Conservation (phyloP, 345 rosid genomes). For the Iberis pinnata region DNA sequence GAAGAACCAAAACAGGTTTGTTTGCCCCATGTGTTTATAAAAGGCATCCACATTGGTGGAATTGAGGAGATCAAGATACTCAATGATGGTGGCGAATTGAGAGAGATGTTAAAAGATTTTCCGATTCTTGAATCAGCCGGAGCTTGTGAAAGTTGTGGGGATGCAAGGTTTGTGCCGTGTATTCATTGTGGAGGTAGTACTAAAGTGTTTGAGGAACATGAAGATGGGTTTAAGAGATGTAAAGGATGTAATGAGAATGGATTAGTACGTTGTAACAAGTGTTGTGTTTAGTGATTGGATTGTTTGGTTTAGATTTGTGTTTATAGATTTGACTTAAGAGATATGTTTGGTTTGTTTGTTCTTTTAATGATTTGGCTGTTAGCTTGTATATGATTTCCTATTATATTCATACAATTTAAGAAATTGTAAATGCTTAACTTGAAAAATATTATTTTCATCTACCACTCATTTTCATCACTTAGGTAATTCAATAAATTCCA, state of each 20-base stretch:
- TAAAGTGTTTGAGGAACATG: constrained; percentile 52
- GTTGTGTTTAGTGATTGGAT: constrained; percentile 35
- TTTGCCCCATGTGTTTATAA: constrained; percentile 66
- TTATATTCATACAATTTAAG: too few species aligned
- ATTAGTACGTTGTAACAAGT: constrained; percentile 57
- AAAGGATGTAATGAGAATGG: constrained; percentile 81
- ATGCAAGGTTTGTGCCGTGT: constrained; percentile 67
- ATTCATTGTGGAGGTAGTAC: constrained; percentile 63
- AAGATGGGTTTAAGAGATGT: constrained; percentile 49
- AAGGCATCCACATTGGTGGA: constrained; percentile 53
- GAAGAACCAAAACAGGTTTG: constrained; percentile 34
- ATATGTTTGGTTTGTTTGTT: too few species aligned
- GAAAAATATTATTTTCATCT: too few species aligned
- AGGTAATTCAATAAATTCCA: too few species aligned
- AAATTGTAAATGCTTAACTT: too few species aligned
- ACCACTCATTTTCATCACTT: too few species aligned
- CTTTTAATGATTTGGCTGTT: too few species aligned
- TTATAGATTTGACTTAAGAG: too few species aligned
- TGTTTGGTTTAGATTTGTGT: too few species aligned
- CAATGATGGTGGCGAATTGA: constrained; percentile 63
- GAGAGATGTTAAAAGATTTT: constrained; percentile 45
- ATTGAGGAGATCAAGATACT: constrained; percentile 66
- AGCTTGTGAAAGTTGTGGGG: constrained; percentile 62
- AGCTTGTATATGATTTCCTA: too few species aligned
- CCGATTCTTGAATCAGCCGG: constrained; percentile 31